Conservation (phyloP, 768 basidiomycete species). For the Hypholoma fasciculare region DNA sequence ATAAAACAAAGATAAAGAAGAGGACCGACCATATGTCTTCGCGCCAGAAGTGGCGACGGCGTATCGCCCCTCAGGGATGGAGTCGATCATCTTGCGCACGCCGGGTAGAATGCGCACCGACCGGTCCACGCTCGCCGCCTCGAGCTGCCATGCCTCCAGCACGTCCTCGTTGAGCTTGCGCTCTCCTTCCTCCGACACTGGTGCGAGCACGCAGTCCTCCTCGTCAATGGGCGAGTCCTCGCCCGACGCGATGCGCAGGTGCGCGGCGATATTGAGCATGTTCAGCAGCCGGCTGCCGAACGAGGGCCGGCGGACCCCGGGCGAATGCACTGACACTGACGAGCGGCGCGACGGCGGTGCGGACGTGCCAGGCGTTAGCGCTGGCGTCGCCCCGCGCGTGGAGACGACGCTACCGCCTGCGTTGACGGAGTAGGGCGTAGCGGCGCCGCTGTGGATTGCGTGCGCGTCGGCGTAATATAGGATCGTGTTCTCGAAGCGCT, state of each 20-base stretch:
- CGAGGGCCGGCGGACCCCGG: constrained; percentile 43
- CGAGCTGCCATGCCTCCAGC: constrained; percentile 53
- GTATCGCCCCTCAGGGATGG: constrained; percentile 64
- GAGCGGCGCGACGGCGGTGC: constrained; percentile 43
- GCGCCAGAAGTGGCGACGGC: constrained; percentile 78
- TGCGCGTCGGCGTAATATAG: constrained; percentile 68
- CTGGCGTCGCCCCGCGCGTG: constrained; percentile 39
- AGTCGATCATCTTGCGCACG: constrained; percentile 62
- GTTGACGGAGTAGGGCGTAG: not conserved
- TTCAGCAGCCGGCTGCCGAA: constrained; percentile 32
- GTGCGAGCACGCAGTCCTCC: constrained; percentile 24
- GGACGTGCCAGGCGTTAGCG: constrained; percentile 34
- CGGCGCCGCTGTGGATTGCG: constrained; percentile 34
- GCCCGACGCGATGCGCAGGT: constrained; percentile 23
- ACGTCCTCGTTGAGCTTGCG: constrained; percentile 30
- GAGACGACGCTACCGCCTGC: constrained; percentile 20
- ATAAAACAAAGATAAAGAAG: not conserved
- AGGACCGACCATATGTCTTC: constrained; percentile 57
- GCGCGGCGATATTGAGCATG: constrained; percentile 18
- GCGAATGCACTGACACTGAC: constrained; percentile 30
- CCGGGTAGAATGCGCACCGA: constrained; percentile 74
- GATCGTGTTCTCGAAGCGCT: constrained; percentile 64
- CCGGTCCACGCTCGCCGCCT: constrained; percentile 57
- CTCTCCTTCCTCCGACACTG: constrained; percentile 1
- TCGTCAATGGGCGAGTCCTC: constrained; percentile 34